Evolutionary conservation across 768 basidiomycete species (phyloP), one percentile per base, ranked within the genome.

Genomic region (Clitopilus passeckerianus): DNA sequence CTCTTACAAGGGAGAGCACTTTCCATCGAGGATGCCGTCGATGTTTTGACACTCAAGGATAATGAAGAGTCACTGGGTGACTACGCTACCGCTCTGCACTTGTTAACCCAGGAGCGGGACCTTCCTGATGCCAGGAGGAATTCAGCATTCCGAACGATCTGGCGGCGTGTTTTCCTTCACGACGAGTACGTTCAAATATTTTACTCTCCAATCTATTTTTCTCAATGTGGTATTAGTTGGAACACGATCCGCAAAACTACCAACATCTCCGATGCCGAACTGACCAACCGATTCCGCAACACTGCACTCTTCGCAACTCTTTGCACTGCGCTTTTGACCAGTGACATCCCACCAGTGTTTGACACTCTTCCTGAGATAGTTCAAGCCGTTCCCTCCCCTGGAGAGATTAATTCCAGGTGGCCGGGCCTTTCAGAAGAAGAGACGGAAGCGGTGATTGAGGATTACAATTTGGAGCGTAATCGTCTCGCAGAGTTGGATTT

Each of bases 121-220:
- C 67, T 92, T 2, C 93, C 94, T 0, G 84, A 86, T 59, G 82
- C 83, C 33, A 80, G 95, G 53, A 81, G 80, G 68, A 67, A 80
- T 43, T 84, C 89, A 23, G 87, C 91, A 4, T 82, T 91, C 66
- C 79, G 86, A 52, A 86, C 84, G 33, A 80, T 92, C 15, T 98
- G 95, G 95, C 82, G 95, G 34, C 80, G 95, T 30, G 82, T 96
- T 52, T 96, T 91, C 68, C 80, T 90, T 56, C 88, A 92, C 55
- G 94, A 98, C 69, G 85, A 97, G 95, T 96, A 71, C 61, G 88
- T 78, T 34, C 54, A 6, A 18, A 54, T 60, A 56, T 52, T 44
- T 10, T 18, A 58, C 24, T 15, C 37, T 37, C 14, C 54, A 0
- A 0, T 14, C 33, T 41, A 15, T 22, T 50, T 35, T 61, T 23